Evolutionary conservation across 176 grass and related monocot species (phyloP), one percentile per base, ranked within the genome.

Genomic region (Triticum turgidum): DNA sequence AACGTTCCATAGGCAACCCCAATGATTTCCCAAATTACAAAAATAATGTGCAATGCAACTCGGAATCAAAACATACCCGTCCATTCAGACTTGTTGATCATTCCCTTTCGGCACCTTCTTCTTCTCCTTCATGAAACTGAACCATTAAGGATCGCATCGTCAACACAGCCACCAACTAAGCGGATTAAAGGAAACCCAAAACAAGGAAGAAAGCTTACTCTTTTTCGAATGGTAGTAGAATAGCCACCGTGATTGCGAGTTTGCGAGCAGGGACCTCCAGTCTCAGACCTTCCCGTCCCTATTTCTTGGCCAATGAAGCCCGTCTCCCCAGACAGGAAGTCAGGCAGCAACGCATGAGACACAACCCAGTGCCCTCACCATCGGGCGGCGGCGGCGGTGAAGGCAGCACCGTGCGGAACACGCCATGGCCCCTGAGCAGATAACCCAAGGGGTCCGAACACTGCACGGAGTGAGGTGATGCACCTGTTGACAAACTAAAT

Each of bases 251-350:
- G 89, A 93, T 47, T 86, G 88, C 65, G 81, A 83, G 69, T 81
- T 93, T 22, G 88, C 88, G 5, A 92, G 73, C 56, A 95, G 77
- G 78, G 87, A 90, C 88, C 88, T 91, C 89, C 89, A 95, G 47
- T 93, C 88, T 38, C 18, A 39, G 11, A 86, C 69, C 41, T 80
- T 89, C 25, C 62, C 81, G 11, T 69, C 84, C 2, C 80, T 67
- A 14, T 77, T 25, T 25, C 0, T 1, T 27, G 21, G 83, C 73
- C 49, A 44, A 62, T 6, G 37, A 62, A 49, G 69, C 78, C 22
- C 63, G 83, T 52, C 47, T 90, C 69, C 45, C 73, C 2, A 89
- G 80, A 71, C 78, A 38, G 6, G 81, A 89, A 27, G 91, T 95
- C 83, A 98, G 35, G 76, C 89, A 95, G 83, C 80, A 76, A 45